Base-by-base conservation (phyloP, 78 protist genomes). In the Trichosphaerium sp. region DNA sequence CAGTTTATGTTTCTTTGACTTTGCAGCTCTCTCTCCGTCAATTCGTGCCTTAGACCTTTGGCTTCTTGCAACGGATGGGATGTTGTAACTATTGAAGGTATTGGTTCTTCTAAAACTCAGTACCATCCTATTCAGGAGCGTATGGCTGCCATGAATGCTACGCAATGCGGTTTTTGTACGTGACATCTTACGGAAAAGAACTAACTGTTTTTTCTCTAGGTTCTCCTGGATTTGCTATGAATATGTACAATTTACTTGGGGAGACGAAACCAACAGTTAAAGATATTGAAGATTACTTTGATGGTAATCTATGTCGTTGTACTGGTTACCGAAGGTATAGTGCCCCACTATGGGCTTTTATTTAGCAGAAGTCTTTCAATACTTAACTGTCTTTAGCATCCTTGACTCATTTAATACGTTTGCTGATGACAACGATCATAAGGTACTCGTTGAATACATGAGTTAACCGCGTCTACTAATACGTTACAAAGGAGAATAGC, bases 111-210 rank as follows among this genome's bases (percentile, higher is more conserved):
- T 40, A 37, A 48, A 7, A 18, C 52, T 1, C 58, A 34, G 25
- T 32, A 73, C 42, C 66, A 74, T 40, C 76, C 75, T 21, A 32
- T 75, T 18, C 89, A 88, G 62, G 37, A 14, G 61, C 11, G 25
- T 59, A 32, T 76, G 23, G 72, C 82, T 23, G 38, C 4, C 18
- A 3, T 10, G 8, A 11, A 38, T 35, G 82, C 63, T 3, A 18
- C 68, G 41, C 89, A 84, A 62, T 84, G 89, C 71, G 89, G 89
- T 18, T 72, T 26, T 66, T 84, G 85, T 71, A n/a, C n/a, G n/a
- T n/a, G n/a, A n/a, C n/a, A n/a, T n/a, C n/a, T n/a, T n/a, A n/a
- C n/a, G n/a, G n/a, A n/a, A n/a, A n/a, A n/a, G n/a, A n/a, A n/a
- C n/a, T n/a, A n/a, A n/a, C n/a, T n/a, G n/a, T n/a, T n/a, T n/a